These are phyloP conservation scores for Chalaropsis ovoidea DNA, from an alignment of 2,329 filamentous ascomycete genomes.

Conservation along the genomic window DNA sequence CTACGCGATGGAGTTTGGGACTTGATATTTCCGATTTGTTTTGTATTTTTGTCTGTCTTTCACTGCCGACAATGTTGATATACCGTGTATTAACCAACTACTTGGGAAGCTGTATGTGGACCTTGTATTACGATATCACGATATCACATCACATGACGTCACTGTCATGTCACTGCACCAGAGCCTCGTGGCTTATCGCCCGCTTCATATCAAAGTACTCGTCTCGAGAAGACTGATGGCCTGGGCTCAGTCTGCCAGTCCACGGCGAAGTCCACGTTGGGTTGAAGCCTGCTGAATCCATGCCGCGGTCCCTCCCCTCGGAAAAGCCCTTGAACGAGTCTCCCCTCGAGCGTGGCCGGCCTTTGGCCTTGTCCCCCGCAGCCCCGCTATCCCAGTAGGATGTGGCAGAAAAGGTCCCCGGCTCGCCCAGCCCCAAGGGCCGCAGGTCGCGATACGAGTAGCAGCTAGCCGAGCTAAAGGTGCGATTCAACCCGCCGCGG, in stretches of 20 bases:
- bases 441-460: slow-evolving; percentile 6
- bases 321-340: slow-evolving; percentile 24
- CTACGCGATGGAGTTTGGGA: slow-evolving; percentile 1
- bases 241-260: slow-evolving; percentile 7
- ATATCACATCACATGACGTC: too few species aligned
- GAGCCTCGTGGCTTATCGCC: slow-evolving; percentile 19
- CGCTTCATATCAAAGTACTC: slow-evolving; percentile 21
- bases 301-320: slow-evolving; percentile 23
- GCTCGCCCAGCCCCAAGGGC: background rate
- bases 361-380: background rate
- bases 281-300: slow-evolving; percentile 14
- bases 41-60: background rate
- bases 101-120: background rate
- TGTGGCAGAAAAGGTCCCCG: background rate
- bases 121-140: background rate
- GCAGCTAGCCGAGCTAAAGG: background rate
- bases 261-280: slow-evolving; percentile 20
- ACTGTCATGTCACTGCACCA: slow-evolving; percentile 10
- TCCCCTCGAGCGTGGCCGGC: slow-evolving; percentile 10
- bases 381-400: slow-evolving; percentile 1
- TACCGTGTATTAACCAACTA: background rate
- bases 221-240: background rate
- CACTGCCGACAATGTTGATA: background rate
- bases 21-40: background rate
- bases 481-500: background rate